A percentile compares a stretch with the other conserved stretches of the same genome.
Conservation (phyloP, 768 basidiomycete genomes). For the Agaricus sinodeliciosus region DNA sequence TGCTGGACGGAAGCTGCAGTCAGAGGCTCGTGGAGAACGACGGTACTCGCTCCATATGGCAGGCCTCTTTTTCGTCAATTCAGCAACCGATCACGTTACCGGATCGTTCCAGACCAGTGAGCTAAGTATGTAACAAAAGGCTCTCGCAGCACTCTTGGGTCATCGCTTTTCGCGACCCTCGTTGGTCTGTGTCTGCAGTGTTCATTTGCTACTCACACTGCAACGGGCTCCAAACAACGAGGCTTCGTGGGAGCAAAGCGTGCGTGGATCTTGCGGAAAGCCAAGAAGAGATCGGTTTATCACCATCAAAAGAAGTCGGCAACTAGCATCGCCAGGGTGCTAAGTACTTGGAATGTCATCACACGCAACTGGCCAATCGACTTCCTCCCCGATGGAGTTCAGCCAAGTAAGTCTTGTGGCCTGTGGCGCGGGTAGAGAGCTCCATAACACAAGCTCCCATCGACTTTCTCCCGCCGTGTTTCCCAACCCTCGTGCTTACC, state of each 20-base stretch:
- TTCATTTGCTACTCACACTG: not conserved
- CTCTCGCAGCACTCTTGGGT: not conserved
- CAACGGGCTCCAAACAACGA: not conserved
- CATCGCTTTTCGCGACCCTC: not conserved
- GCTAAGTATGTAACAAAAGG: not conserved
- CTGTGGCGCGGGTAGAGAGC: no score
- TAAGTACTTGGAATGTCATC: slow-evolving; percentile 1
- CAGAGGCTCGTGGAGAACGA: not conserved
- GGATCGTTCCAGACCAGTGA: slow-evolving; percentile 10
- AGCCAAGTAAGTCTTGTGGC: not conserved
- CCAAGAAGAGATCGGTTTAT: not conserved
- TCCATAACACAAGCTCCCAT: not conserved
- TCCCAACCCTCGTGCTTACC: slow-evolving; percentile 28
- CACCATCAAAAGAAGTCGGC: slow-evolving; percentile 10
- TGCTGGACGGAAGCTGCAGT: not conserved
- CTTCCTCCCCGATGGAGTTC: slow-evolving; percentile 1
- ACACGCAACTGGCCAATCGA: not conserved
- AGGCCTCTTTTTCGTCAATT: slow-evolving; percentile 20
- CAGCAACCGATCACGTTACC: slow-evolving; percentile 31
- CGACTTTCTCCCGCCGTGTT: slow-evolving; percentile 18
- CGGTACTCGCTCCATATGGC: slow-evolving; percentile 8
- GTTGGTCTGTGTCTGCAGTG: not conserved
- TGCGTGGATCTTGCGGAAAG: not conserved
- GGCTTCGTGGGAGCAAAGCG: not conserved
- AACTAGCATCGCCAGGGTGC: slow-evolving; percentile 9